Evolutionary conservation across 768 basidiomycete genomes (phyloP), one percentile per base, ranked within the genome.

Genomic region (Asterophora parasitica): DNA sequence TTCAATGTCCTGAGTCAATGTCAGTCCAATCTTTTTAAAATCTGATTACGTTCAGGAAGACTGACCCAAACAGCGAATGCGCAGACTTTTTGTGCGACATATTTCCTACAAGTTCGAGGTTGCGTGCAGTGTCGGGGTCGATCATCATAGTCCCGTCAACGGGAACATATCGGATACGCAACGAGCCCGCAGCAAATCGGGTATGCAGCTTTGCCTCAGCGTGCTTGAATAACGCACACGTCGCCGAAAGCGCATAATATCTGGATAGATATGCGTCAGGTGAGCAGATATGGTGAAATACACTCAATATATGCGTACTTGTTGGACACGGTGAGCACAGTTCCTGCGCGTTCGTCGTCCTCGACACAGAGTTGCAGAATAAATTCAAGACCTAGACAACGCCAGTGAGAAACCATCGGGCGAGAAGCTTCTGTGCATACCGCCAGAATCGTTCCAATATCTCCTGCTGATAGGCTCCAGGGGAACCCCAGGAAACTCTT

Each of bases 131-230:
- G 51, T 93, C 93, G 0, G 83, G 76, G 60, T 98, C 96, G 53
- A 99, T 87, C 77, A 96, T 78, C 87, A 97, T 89, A 0, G 91
- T 94, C 0, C 94, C 94, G 61, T 94, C 89, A 0, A 88, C 82
- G 1, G 88, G 80, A 1, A 79, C 71, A 58, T 87, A 93, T 16
- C 80, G 75, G 46, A 92, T 89, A 28, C 82, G 76, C 17, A 92
- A 70, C 7, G 90, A 90, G 3, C 68, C 72, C 0, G 76, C 64
- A 1, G 88, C 75, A 61, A 88, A 97, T 11, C 81, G 77, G 0
- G 77, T 79, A 53, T 88, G 86, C 43, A 87, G 65, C 42, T 78
- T 77, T 2, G 66, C 65, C 59, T 94, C 89, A 16, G 85, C 76
- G 57, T 90, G 81, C 62, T 91, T 92, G 75, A 97, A 92, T 12